Percentiles rank a stretch among this genome's conserved stretches.
These are phyloP conservation scores for Blastomyces silverae DNA, from an alignment of 2,329 filamentous ascomycete genomes.

Conservation along the genomic window DNA sequence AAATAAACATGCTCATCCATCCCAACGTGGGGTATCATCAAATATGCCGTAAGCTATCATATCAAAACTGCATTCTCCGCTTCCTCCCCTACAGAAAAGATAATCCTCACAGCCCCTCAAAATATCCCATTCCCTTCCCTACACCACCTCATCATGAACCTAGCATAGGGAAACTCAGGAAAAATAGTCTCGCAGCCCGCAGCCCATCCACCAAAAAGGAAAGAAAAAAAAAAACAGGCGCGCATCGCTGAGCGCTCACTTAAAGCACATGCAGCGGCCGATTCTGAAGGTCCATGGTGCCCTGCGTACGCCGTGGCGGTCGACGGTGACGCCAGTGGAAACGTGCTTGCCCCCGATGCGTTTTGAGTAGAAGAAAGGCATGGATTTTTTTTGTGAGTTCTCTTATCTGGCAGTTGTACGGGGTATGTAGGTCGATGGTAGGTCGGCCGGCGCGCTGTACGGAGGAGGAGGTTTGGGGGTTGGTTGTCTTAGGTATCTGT, in stretches of 20 bases:
- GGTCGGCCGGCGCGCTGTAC: neutral
- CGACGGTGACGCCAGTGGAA: constrained; percentile 47
- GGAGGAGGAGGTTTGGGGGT: neutral
- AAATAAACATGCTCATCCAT: neutral
- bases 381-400: constrained; percentile 15
- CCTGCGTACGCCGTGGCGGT: constrained; percentile 47
- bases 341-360: constrained; percentile 32
- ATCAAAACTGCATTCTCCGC: neutral
- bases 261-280: constrained; percentile 50
- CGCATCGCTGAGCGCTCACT: constrained; percentile 28
- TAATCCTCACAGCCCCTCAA: too few relatives aligned
- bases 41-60: neutral
- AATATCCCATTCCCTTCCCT: neutral
- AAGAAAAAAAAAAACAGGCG: neutral
- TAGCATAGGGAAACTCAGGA: neutral
- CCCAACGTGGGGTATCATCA: constrained; percentile 1
- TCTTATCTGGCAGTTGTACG: neutral
- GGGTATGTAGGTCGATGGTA: neutral
- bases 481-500: neutral
- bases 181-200: neutral
- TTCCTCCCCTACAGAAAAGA: neutral
- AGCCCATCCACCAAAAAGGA: neutral
- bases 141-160: neutral
- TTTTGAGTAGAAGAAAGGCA: constrained; percentile 36
- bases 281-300: constrained; percentile 48